Evolutionary conservation across 495 filamentous ascomycete genomes (phyloP).

Genomic region (Cercophora sp.): DNA sequence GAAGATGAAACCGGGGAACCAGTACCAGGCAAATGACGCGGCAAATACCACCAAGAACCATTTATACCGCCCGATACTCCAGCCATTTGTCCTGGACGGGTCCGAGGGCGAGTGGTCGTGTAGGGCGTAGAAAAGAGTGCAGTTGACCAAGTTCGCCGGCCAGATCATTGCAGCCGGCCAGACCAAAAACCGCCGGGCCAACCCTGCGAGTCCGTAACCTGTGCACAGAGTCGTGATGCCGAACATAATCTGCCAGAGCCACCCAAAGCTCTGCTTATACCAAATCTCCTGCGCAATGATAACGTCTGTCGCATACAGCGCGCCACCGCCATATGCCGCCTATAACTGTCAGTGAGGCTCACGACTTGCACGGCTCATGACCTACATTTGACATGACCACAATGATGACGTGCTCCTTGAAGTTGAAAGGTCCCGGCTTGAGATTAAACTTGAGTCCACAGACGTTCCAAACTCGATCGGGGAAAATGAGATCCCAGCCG

Average conservation of each 20-base stretch:
- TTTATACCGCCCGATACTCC: slow-evolving; percentile 60
- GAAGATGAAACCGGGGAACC: slow-evolving; percentile 58
- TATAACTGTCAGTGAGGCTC: slow-evolving; percentile 17
- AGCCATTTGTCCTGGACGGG: slow-evolving; percentile 56
- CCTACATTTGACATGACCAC: slow-evolving; percentile 66
- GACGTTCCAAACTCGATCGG: slow-evolving; percentile 53
- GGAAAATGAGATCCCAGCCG: slow-evolving; percentile 51
- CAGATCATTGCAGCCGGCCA: slow-evolving; percentile 71
- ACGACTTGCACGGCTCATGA: neutral
- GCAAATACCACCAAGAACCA: slow-evolving; percentile 60
- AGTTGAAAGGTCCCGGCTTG: slow-evolving; percentile 71
- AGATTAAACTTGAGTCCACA: slow-evolving; percentile 58
- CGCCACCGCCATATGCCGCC: slow-evolving; percentile 46
- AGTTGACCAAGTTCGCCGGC: slow-evolving; percentile 62
- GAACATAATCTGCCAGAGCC: slow-evolving; percentile 64
- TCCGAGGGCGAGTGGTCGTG: slow-evolving; percentile 61
- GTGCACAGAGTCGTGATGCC: slow-evolving; percentile 68
- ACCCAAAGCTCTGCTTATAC: slow-evolving; percentile 42
- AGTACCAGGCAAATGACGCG: slow-evolving; percentile 51
- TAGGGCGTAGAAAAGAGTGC: slow-evolving; percentile 62
- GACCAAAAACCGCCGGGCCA: slow-evolving; percentile 62
- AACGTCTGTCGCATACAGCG: slow-evolving; percentile 47
- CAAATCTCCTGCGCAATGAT: slow-evolving; percentile 39
- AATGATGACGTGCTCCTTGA: slow-evolving; percentile 76
- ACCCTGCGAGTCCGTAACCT: slow-evolving; percentile 67